phyloP scores from a whole-genome alignment of 2,329 filamentous ascomycete species.

The Phyllosticta citribraziliensis region DNA sequence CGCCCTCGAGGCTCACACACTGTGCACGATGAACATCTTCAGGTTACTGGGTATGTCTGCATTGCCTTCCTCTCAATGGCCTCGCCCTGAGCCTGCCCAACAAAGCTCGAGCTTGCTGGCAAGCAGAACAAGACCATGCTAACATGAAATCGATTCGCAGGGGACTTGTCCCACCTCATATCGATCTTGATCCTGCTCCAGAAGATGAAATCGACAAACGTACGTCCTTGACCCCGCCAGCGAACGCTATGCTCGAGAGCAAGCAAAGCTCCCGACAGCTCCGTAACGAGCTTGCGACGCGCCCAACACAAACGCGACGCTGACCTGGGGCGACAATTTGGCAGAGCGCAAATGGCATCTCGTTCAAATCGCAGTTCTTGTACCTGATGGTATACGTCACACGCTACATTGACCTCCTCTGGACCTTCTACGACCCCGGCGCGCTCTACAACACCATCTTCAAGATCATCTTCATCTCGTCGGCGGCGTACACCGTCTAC shows the following conservation, averaged over 20 bases:
- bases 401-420: slow-evolving; percentile 85
- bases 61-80: background rate
- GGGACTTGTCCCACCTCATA: slow-evolving; percentile 87
- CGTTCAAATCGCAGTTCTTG: slow-evolving; percentile 95
- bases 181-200: slow-evolving; percentile 92
- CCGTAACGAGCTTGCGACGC: background rate
- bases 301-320: background rate
- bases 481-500: slow-evolving; percentile 90
- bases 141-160: slow-evolving; percentile 37
- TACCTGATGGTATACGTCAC: slow-evolving; percentile 92
- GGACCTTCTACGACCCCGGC: slow-evolving; percentile 61
- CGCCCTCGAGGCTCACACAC: slow-evolving; percentile 3
- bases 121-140: background rate
- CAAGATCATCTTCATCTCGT: slow-evolving; percentile 88
- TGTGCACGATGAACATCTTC: slow-evolving; percentile 57
- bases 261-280: background rate
- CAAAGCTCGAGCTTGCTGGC: background rate
- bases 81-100: background rate
- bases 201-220: slow-evolving; percentile 86
- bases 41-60: slow-evolving; percentile 49
- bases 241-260: background rate
- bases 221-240: slow-evolving; percentile 38
- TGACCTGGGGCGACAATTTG: slow-evolving; percentile 8
- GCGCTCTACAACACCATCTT: slow-evolving; percentile 82
- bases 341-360: slow-evolving; percentile 96